Evolutionary conservation across 495 filamentous ascomycete species (phyloP).

Genomic region (Gamarada debralockiae): DNA sequence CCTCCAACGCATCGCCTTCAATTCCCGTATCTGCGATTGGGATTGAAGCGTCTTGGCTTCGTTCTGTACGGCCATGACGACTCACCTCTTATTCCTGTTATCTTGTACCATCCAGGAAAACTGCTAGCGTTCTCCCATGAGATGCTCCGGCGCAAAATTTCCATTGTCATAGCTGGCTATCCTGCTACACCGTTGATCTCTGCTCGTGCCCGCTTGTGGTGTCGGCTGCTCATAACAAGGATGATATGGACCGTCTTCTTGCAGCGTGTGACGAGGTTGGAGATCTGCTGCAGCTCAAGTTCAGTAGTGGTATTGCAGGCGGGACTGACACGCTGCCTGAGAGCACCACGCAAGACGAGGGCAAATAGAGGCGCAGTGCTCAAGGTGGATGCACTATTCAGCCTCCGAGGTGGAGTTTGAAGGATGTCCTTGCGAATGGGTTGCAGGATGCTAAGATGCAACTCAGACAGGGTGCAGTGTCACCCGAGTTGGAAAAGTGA

Average conservation of each 20-base stretch:
- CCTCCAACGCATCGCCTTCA: constrained; percentile 91
- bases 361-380: constrained; percentile 29
- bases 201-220: constrained; percentile 92
- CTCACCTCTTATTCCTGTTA: constrained; percentile 87
- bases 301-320: constrained; percentile 89
- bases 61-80: constrained; percentile 96
- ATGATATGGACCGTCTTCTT: constrained; percentile 87
- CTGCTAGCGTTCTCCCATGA: constrained; percentile 96
- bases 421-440: constrained; percentile 71
- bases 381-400: constrained; percentile 48
- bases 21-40: constrained; percentile 91
- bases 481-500: neutral
- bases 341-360: constrained; percentile 18
- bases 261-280: constrained; percentile 87
- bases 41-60: constrained; percentile 91
- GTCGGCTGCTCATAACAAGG: constrained; percentile 92
- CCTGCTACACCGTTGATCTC: constrained; percentile 93
- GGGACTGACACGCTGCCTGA: constrained; percentile 68
- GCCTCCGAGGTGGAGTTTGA: constrained; percentile 74
- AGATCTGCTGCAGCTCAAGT: constrained; percentile 86
- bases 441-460: constrained; percentile 71
- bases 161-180: constrained; percentile 95
- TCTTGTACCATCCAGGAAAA: constrained; percentile 93
- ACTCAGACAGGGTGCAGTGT: constrained; percentile 45
- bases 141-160: constrained; percentile 93